A percentile compares a stretch with the other conserved stretches of the same genome.
phyloP scores from a whole-genome alignment of 2,329 filamentous ascomycete genomes.

The Penicillium sp. region DNA sequence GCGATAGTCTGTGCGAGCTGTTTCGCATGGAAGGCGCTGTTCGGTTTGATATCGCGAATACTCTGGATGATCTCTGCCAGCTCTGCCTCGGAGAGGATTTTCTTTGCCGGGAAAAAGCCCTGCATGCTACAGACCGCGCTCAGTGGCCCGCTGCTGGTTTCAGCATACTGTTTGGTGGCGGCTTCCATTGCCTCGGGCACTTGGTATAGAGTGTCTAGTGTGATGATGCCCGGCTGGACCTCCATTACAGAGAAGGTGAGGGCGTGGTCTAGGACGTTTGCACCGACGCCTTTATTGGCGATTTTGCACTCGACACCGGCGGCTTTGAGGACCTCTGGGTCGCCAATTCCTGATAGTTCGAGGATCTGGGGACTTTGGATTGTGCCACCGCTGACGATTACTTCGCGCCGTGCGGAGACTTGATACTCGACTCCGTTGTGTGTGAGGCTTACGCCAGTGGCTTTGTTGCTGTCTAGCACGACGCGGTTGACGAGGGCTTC shows the following conservation, averaged over 20 bases:
- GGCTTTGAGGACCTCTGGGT: slow-evolving; percentile 40
- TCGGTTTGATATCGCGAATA: slow-evolving; percentile 17
- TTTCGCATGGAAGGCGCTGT: slow-evolving; percentile 15
- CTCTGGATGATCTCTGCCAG: slow-evolving; percentile 15
- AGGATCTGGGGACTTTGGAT: slow-evolving; percentile 58
- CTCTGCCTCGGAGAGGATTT: slow-evolving; percentile 12
- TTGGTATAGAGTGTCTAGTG: slow-evolving; percentile 12
- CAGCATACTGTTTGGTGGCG: slow-evolving; percentile 14
- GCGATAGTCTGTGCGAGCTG: slow-evolving; percentile 15
- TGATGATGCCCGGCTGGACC: slow-evolving; percentile 10
- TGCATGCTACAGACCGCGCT: slow-evolving; percentile 13
- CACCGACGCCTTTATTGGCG: slow-evolving; percentile 47
- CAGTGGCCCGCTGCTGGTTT: slow-evolving; percentile 6
- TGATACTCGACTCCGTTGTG: slow-evolving; percentile 38
- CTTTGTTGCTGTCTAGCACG: slow-evolving; percentile 19
- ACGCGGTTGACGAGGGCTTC: slow-evolving; percentile 46
- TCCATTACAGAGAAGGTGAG: slow-evolving; percentile 17
- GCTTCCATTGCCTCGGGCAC: slow-evolving; percentile 14
- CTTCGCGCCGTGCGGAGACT: slow-evolving; percentile 46
- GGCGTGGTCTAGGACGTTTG: slow-evolving; percentile 51
- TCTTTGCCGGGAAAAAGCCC: slow-evolving; percentile 17
- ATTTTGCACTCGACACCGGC: slow-evolving; percentile 46
- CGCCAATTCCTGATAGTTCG: slow-evolving; percentile 62
- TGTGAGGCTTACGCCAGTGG: slow-evolving; percentile 46
- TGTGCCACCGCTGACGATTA: slow-evolving; percentile 60